Base-by-base conservation (phyloP, 2,329 filamentous ascomycete genomes). In the Aspergillus uvarum region DNA sequence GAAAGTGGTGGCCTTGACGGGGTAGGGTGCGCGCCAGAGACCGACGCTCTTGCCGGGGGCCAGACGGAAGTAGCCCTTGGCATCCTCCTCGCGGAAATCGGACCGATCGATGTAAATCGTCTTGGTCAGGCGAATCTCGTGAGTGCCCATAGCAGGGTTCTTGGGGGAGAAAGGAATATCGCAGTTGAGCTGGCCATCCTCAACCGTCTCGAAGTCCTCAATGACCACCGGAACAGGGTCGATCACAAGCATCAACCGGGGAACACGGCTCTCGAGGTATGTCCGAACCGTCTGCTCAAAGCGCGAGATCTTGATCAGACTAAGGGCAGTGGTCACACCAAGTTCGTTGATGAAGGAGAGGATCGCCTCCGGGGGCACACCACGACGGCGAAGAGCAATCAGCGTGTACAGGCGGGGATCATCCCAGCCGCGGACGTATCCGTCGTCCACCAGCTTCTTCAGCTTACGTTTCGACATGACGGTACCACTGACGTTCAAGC, bases 321-420 rank as follows among this genome's bases (percentile, higher is more conserved):
- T 90, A 55, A 86, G 85, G 44, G 88, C 84, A 38, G 92, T 96
- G 0, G 93, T 96, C 44, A 97, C 92, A 32, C 93, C 94, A 21
- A 97, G 86, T 76, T 96, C 92, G 67, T 92, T 91, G 60, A 97
- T 87, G 69, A 97, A 98, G 57, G 91, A 89, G 59, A 96, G 85
- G 61, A 97, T 90, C 1, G 92, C 93, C 24, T 90, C 91, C 0
- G 94, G 92, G 0, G 94, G 94, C 0, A 97, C 85, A 72, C 94
- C 94, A 60, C 93, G 86, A 54, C 94, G 86, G 56, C 91, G 88
- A 53, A 97, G 85, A 1, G 86, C 92, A 61, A 94, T 92, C 19
- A 97, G 81, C 1, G 93, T 96, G 78, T 91, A 96, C 5, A 98
- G 82, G 35, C 94, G 85, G 11, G 94, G 94, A 69, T 97, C 94